phyloP scores from a whole-genome alignment of 2,329 filamentous ascomycete species.

The Piedraia hortae region DNA sequence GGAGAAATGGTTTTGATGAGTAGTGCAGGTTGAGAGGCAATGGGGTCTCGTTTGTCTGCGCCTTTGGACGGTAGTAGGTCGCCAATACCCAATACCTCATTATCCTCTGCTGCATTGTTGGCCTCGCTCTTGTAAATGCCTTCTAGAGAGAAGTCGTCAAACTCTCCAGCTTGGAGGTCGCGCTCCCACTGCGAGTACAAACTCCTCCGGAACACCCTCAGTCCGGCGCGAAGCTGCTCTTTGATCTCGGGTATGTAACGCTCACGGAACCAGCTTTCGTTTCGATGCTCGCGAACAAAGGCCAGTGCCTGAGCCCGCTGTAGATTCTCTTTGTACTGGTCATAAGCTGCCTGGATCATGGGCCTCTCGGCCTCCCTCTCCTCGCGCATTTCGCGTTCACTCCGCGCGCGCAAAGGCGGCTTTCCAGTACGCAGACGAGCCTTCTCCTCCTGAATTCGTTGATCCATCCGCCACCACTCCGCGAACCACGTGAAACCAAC shows the following conservation, averaged over 20 bases:
- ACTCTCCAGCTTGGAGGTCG: slow-evolving; percentile 58
- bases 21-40: slow-evolving; percentile 64
- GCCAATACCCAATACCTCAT: slow-evolving; percentile 76
- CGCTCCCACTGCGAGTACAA: slow-evolving; percentile 71
- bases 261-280: slow-evolving; percentile 94
- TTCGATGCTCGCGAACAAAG: slow-evolving; percentile 79
- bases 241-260: slow-evolving; percentile 67
- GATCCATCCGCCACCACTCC: slow-evolving; percentile 64
- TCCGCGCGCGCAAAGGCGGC: slow-evolving; percentile 30
- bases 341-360: slow-evolving; percentile 44
- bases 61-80: slow-evolving; percentile 64
- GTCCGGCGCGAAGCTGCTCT: slow-evolving; percentile 42
- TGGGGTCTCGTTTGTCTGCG: slow-evolving; percentile 71
- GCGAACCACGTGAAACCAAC: slow-evolving; percentile 68
- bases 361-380: slow-evolving; percentile 55
- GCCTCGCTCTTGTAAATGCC: slow-evolving; percentile 82
- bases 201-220: slow-evolving; percentile 54
- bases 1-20: slow-evolving; percentile 96
- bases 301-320: slow-evolving; percentile 35
- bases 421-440: slow-evolving; percentile 43
- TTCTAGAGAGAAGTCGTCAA: slow-evolving; percentile 85
- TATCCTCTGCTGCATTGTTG: slow-evolving; percentile 71
- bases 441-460: slow-evolving; percentile 57
- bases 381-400: slow-evolving; percentile 37
- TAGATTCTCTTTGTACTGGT: slow-evolving; percentile 36